Percentiles rank a stretch among this genome's conserved stretches.
Evolutionary conservation across 495 filamentous ascomycete genomes (phyloP).

Genomic region (Tetracladium setigerum): DNA sequence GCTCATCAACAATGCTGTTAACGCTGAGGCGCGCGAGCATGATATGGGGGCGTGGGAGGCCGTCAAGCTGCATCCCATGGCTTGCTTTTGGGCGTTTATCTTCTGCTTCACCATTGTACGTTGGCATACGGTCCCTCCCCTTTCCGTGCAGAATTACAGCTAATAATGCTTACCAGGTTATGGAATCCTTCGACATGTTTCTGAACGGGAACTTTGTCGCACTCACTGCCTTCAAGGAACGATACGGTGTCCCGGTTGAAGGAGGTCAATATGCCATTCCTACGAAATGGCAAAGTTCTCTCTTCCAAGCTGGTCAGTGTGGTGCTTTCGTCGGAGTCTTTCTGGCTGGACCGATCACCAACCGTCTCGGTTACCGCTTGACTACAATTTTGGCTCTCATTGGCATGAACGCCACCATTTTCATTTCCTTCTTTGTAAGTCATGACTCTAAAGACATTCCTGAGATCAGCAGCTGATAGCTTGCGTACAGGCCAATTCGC

Average conservation of each 20-base stretch:
- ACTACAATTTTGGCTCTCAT: neutral
- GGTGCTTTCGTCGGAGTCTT: neutral
- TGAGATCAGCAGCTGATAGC: no score
- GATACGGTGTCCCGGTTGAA: constrained; percentile 24
- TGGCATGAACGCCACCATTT: constrained; percentile 1
- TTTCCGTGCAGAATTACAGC: no score
- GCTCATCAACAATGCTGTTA: no score
- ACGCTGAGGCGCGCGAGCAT: no score
- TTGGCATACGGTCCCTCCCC: no score
- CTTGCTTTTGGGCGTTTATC: no score
- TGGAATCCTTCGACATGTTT: constrained; percentile 35
- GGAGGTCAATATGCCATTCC: constrained; percentile 27
- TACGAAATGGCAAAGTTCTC: constrained; percentile 18
- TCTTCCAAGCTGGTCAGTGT: neutral
- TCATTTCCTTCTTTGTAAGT: neutral
- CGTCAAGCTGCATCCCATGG: no score
- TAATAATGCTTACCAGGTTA: no score
- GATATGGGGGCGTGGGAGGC: no score
- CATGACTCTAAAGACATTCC: no score
- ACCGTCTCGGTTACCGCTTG: neutral
- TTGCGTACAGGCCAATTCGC: constrained; percentile 35
- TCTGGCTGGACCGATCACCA: neutral
- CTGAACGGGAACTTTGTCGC: constrained; percentile 28
- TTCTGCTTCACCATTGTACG: no score
- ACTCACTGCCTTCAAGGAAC: constrained; percentile 25